Evolutionary conservation across 2,329 filamentous ascomycete genomes (phyloP).

Genomic region (Aspergillus niger): DNA sequence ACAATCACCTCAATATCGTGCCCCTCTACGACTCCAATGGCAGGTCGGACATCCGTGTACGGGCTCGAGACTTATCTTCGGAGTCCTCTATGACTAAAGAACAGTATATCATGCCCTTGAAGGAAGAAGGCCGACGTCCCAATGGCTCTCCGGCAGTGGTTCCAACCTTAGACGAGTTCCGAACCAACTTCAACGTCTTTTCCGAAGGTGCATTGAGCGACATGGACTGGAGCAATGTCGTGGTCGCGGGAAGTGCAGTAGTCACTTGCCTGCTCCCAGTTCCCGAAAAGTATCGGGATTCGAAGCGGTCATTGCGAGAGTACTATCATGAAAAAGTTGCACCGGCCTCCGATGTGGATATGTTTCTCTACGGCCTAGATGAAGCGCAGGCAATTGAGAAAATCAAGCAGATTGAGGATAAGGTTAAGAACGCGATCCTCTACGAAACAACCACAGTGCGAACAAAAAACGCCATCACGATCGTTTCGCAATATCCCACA

Average conservation of each 20-base stretch:
- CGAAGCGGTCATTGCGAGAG: conserved; percentile 63
- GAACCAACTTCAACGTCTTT: conserved; percentile 78
- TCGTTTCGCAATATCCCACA: conserved; percentile 79
- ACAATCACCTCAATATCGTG: conserved; percentile 37
- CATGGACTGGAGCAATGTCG: conserved; percentile 78
- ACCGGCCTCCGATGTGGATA: conserved; percentile 81
- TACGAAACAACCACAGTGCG: conserved; percentile 82
- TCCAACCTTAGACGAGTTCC: conserved; percentile 67
- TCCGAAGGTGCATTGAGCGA: conserved; percentile 76
- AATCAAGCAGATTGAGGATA: conserved; percentile 77
- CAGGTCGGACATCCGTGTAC: conserved; percentile 29
- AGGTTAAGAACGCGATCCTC: conserved; percentile 74
- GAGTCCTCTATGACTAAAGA: conserved; percentile 33
- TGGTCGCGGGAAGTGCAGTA: conserved; percentile 78
- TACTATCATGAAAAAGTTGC: conserved; percentile 83
- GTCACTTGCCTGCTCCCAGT: conserved; percentile 76
- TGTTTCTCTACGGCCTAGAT: conserved; percentile 79
- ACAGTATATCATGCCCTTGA: conserved; percentile 39
- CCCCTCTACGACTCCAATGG: conserved; percentile 35
- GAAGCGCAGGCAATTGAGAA: conserved; percentile 79
- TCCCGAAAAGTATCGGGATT: conserved; percentile 61
- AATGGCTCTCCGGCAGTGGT: conserved; percentile 70
- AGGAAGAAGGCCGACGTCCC: conserved; percentile 58
- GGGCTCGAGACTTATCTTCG: conserved; percentile 35
- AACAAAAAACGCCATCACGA: conserved; percentile 85